A percentile compares a stretch with the other conserved stretches of the same genome.
Evolutionary conservation across 768 basidiomycete species (phyloP).

Genomic region (Tulasnella sp.): DNA sequence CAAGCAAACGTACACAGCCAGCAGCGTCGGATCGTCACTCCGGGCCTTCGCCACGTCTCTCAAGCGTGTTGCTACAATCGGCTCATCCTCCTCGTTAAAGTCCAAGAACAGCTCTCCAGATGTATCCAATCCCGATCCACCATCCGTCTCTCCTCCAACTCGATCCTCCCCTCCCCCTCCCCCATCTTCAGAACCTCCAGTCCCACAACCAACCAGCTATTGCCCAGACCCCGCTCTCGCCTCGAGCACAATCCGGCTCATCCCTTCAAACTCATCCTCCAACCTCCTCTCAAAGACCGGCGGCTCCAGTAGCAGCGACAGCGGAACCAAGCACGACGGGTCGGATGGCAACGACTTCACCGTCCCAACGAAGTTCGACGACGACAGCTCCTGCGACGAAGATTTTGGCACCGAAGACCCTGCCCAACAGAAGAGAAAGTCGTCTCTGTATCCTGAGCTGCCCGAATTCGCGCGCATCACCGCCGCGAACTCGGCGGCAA

Average conservation of each 20-base stretch:
- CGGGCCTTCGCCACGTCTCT: constrained; percentile 66
- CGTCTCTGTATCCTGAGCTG: constrained; percentile 4
- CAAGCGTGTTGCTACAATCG: constrained; percentile 3
- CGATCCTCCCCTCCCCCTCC: background rate
- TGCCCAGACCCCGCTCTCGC: constrained; percentile 8
- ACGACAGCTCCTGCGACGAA: background rate
- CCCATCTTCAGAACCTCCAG: background rate
- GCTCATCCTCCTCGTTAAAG: background rate
- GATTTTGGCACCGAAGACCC: background rate
- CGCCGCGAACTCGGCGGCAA: background rate
- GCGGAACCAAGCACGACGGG: background rate
- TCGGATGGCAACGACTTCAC: background rate
- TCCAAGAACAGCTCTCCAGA: background rate
- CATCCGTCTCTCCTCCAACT: background rate
- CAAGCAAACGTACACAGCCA: constrained; percentile 28
- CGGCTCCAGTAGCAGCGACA: background rate
- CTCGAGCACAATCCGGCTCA: constrained; percentile 17
- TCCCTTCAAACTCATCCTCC: background rate
- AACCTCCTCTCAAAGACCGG: background rate
- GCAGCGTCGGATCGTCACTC: constrained; percentile 60
- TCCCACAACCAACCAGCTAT: background rate
- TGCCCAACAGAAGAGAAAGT: background rate
- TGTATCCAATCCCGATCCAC: background rate
- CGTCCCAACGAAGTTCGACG: background rate
- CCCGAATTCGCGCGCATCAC: constrained; percentile 9